These are phyloP conservation scores for Thyridium curvatum DNA, from an alignment of 2,329 filamentous ascomycete genomes.

Conservation along the genomic window DNA sequence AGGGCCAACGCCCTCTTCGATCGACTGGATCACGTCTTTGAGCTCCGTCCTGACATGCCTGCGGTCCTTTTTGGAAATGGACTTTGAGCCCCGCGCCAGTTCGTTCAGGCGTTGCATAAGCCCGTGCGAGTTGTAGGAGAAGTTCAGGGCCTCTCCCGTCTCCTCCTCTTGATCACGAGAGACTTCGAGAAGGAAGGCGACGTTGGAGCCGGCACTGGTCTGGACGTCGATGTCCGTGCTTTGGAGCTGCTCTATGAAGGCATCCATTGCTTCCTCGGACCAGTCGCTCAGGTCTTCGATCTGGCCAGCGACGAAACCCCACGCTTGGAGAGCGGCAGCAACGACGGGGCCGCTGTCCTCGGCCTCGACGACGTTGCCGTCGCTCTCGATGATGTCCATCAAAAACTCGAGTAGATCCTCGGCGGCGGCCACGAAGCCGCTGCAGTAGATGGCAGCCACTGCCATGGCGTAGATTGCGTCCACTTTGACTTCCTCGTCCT, in stretches of 20 bases:
- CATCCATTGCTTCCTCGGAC: conserved; percentile 68
- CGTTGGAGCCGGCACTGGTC: conserved; percentile 70
- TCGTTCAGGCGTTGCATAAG: conserved; percentile 41
- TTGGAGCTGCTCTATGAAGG: conserved; percentile 80
- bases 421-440: conserved; percentile 61
- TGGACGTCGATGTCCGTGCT: conserved; percentile 68
- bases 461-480: conserved; percentile 69
- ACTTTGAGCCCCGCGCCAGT: conserved; percentile 40
- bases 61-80: conserved; percentile 42
- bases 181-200: conserved; percentile 78
- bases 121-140: conserved; percentile 44
- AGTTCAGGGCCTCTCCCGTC: conserved; percentile 39
- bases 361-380: conserved; percentile 67
- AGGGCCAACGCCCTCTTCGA: conserved; percentile 47
- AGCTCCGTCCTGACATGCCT: conserved; percentile 41
- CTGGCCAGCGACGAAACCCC: conserved; percentile 74
- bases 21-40: conserved; percentile 45
- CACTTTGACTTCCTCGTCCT: conserved; percentile 60
- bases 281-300: conserved; percentile 67
- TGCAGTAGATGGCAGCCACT: conserved; percentile 69
- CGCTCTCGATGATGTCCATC: conserved; percentile 71
- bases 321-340: conserved; percentile 67
- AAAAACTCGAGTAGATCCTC: conserved; percentile 69
- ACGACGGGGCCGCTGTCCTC: conserved; percentile 66
- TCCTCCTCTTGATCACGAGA: conserved; percentile 42